Base-by-base conservation (phyloP, 768 basidiomycete genomes). In the Daedaleopsis nitida region DNA sequence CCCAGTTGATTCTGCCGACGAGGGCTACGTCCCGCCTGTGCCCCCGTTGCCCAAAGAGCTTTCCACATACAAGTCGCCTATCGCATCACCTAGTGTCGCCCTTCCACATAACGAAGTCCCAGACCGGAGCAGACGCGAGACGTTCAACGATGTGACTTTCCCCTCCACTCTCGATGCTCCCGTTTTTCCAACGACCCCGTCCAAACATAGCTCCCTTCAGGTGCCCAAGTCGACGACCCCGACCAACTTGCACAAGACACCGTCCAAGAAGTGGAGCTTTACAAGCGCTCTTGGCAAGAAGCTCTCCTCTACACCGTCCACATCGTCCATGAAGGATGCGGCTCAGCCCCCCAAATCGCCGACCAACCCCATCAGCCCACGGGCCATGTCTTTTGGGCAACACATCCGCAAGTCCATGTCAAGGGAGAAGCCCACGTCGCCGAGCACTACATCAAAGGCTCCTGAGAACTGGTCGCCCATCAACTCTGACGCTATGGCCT, bases 241-340 rank as follows among this genome's bases (percentile, higher is more conserved):
- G 14, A 63, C 70, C n/a, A 68, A 68, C 27, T 48, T 65, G 45
- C 77, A 81, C 54, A 91, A 91, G 77, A 90, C 91, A 3, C 92
- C 93, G 37, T 92, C 91, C n/a, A 95, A 94, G 83, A 96, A 96
- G 74, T 96, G 94, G 94, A 95, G 93, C 71, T 91, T 96, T 73
- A 90, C 91, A n/a, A 89, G 83, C 64, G 91, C 90, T 23, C 77
- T 95, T 5, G 92, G 90, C 65, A 82, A 91, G 72, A 91, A 84
- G 70, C 74, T 92, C 53, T 82, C 86, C 14, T 82, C 82, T 59
- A 88, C 86, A 27, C 86, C 88, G 52, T 86, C 86, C 19, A 80
- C 79, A 17, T 80, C 82, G 44, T 84, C 86, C 1, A 74, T 78
- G 72, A 79, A 73, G 66, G 80, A 82, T 58, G 67, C 68, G 1